Evolutionary conservation across 2,329 filamentous ascomycete genomes (phyloP), one percentile per base, ranked within the genome.

Genomic region (Biscogniauxia mediterranea): DNA sequence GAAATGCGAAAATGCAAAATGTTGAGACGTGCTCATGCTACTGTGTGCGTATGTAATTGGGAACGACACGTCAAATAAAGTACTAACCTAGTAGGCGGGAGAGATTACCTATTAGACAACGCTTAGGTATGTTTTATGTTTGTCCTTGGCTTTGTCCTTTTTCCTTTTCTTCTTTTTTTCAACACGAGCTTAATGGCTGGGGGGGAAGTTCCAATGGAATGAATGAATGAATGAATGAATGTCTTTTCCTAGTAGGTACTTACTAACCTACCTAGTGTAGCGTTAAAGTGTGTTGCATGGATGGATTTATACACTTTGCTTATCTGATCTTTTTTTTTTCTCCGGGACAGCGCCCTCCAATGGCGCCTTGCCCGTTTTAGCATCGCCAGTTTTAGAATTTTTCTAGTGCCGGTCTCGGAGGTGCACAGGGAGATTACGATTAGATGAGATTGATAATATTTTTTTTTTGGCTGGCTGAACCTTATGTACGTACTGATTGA

Each of bases 401-500:
- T 46, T 58, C 55, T 58, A 17, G 46, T 7, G 52, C 64, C 59
- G 67, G 53, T 61, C 5, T 66, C 67, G 67, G 67, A 67, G 62
- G 20, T 19, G 28, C 55, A 26, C 20, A 57, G 11, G 38, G 38
- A n/a, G 15, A 38, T 38, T 38, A 23, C 23, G 61, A 64, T 64
- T 60, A 68, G 68, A 72, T 70, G 61, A 66, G 66, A 71, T 70
- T 70, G 69, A 71, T 71, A 68, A 64, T 55, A 38, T 21, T 17
- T 56, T 13, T 23, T 21, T 17, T 56, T 13, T 23, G 23, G 54
- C 55, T 55, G 20, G 32, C 26, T 56, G 55, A 52, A 32, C 49
- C 19, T 42, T 26, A 23, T 23, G 23, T 23, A 5, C 23, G 23
- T 3, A 61, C 58, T 69, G 69, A 72, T 71, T 70, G 69, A 72